phyloP scores from a whole-genome alignment of 139 green algal genomes.

The Tetradesmus obliquus region DNA sequence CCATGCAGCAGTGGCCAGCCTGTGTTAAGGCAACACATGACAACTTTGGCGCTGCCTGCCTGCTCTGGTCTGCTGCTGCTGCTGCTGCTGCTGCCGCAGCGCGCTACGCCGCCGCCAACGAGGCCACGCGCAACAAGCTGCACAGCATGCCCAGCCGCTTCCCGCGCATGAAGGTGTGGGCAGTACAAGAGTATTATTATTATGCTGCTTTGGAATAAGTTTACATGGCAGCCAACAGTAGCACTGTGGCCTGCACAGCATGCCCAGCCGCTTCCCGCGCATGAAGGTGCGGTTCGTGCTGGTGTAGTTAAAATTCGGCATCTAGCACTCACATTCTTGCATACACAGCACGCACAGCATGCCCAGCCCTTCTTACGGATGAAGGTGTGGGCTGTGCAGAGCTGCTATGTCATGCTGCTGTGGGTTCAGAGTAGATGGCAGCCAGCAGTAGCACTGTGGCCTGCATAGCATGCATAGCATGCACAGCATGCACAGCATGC shows the following conservation, averaged over 20 bases:
- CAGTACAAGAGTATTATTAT: no score
- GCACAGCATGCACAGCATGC: no score
- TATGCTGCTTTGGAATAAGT: no score
- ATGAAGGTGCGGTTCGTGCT: not conserved
- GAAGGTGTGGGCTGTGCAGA: no score
- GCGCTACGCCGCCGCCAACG: conserved; percentile 35
- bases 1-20: no score
- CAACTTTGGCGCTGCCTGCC: not conserved
- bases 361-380: not conserved
- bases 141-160: conserved; percentile 21
- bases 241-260: conserved; percentile 3
- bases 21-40: no score
- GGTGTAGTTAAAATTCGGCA: no score
- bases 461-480: no score
- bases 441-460: no score
- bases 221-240: no score
- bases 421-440: no score
- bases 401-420: no score
- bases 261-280: conserved; percentile 7
- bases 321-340: not conserved
- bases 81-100: not conserved
- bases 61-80: not conserved
- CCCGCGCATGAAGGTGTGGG: conserved; percentile 17
- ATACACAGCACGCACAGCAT: not conserved
- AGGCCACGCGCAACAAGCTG: conserved; percentile 42